These are phyloP conservation scores for Fraxinus paxiana DNA, from an alignment of 305 asterid genomes.

Conservation along the genomic window DNA sequence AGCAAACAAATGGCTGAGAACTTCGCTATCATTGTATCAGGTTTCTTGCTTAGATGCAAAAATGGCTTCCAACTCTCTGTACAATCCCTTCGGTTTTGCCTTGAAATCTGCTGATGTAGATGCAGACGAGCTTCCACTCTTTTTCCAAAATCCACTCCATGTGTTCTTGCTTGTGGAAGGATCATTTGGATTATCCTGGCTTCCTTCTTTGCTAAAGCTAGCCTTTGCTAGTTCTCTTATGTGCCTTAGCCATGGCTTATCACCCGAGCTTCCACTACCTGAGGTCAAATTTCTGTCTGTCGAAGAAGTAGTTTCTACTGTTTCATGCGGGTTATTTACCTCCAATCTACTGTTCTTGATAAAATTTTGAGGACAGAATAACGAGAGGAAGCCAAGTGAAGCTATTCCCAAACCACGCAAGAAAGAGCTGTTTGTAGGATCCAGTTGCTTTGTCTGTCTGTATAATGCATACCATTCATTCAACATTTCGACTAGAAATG, in stretches of 20 bases:
- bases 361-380: slow-evolving; percentile 47
- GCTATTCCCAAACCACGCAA: slow-evolving; percentile 54
- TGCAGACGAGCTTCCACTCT: slow-evolving; percentile 69
- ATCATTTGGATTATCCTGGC: slow-evolving; percentile 35
- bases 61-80: slow-evolving; percentile 85
- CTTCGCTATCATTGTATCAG: neutral
- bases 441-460: slow-evolving; percentile 58
- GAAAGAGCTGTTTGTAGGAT: slow-evolving; percentile 54
- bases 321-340: slow-evolving; percentile 34
- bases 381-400: slow-evolving; percentile 47
- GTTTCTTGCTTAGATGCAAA: slow-evolving; percentile 63
- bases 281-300: slow-evolving; percentile 42
- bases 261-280: slow-evolving; percentile 61
- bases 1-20: neutral
- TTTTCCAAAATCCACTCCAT: slow-evolving; percentile 70
- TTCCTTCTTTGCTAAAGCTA: slow-evolving; percentile 66
- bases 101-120: slow-evolving; percentile 55
- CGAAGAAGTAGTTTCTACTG: slow-evolving; percentile 34
- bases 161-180: slow-evolving; percentile 62
- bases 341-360: slow-evolving; percentile 44
- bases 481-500: slow-evolving; percentile 44
- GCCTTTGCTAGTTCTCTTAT: slow-evolving; percentile 73
- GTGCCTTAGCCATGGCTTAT: slow-evolving; percentile 69
- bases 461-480: slow-evolving; percentile 62
- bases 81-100: slow-evolving; percentile 61